Conservation (phyloP, 495 filamentous ascomycete species). For the Tuber brumale region DNA sequence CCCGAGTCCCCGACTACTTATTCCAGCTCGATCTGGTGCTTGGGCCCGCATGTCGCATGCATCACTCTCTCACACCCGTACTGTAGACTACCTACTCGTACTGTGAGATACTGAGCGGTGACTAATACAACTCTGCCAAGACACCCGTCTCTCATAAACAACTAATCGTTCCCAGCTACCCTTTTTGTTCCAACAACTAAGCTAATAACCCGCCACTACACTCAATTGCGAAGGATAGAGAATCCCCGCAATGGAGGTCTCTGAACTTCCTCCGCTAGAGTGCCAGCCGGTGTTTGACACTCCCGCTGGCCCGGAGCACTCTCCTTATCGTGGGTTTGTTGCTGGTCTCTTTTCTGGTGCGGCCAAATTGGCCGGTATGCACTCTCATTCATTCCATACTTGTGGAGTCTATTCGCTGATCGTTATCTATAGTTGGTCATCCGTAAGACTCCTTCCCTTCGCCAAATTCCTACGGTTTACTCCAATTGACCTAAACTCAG, state of each 20-base stretch:
- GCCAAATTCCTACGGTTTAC: background rate
- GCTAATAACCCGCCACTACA: background rate
- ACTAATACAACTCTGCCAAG: no score
- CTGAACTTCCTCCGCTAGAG: background rate
- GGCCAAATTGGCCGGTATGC: slow-evolving; percentile 75
- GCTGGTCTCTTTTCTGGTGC: slow-evolving; percentile 90
- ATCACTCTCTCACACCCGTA: no score
- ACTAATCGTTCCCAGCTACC: background rate
- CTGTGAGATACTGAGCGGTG: no score
- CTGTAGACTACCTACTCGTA: no score
- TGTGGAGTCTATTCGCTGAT: slow-evolving; percentile 10
- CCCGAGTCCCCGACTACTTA: no score
- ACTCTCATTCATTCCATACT: background rate
- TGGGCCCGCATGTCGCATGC: no score
- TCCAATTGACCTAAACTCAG: slow-evolving; percentile 48
- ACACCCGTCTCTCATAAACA: no score
- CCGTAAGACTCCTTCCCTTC: slow-evolving; percentile 47
- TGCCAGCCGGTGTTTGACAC: background rate
- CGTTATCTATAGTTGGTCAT: slow-evolving; percentile 53
- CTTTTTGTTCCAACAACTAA: background rate
- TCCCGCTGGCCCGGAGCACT: slow-evolving; percentile 19
- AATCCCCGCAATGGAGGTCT: background rate
- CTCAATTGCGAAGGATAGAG: background rate
- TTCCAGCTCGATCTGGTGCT: no score
- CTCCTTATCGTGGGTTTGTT: slow-evolving; percentile 81